Percentiles rank a stretch among this genome's conserved stretches.
These are phyloP conservation scores for Paramecium pentaurelia DNA, from an alignment of 73 alveolate genomes.

Conservation along the genomic window DNA sequence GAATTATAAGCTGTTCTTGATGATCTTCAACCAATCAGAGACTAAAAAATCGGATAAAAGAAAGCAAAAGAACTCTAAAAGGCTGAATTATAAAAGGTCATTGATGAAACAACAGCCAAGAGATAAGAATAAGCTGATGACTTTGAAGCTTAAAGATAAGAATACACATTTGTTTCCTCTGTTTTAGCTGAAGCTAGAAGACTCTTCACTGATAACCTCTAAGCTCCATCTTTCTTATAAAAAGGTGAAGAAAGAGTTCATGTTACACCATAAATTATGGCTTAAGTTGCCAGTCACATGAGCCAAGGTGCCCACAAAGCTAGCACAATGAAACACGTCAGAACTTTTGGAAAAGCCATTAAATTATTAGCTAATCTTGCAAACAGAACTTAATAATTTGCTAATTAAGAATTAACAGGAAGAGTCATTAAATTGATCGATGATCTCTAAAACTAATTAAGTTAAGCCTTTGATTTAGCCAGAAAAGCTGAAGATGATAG, in stretches of 20 bases:
- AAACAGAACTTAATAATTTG: constrained; percentile 2
- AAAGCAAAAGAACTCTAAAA: background rate
- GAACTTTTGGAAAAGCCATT: constrained; percentile 51
- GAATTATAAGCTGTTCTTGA: constrained; percentile 45
- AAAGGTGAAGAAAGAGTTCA: constrained; percentile 10
- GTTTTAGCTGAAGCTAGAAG: constrained; percentile 62
- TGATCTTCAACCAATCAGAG: constrained; percentile 17
- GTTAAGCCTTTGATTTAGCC: constrained; percentile 49
- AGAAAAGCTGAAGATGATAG: constrained; percentile 58
- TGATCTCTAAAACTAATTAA: constrained; percentile 54
- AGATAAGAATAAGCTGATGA: constrained; percentile 6
- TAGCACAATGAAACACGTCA: constrained; percentile 53
- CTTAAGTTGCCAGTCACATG: constrained; percentile 56
- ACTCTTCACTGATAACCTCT: constrained; percentile 57
- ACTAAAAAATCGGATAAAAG: constrained; percentile 4
- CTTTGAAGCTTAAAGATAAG: constrained; percentile 47
- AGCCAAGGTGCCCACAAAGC: constrained; percentile 54
- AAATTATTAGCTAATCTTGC: constrained; percentile 43
- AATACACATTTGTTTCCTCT: constrained; percentile 33
- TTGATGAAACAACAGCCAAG: constrained; percentile 34
- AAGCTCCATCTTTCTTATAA: constrained; percentile 55
- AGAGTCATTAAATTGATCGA: constrained; percentile 48
- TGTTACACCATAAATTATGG: constrained; percentile 34
- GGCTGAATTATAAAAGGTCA: constrained; percentile 46
- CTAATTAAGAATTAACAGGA: constrained; percentile 39